Evolutionary conservation across 805 yeast genomes (phyloP).

Genomic region (Candida quercuum): DNA sequence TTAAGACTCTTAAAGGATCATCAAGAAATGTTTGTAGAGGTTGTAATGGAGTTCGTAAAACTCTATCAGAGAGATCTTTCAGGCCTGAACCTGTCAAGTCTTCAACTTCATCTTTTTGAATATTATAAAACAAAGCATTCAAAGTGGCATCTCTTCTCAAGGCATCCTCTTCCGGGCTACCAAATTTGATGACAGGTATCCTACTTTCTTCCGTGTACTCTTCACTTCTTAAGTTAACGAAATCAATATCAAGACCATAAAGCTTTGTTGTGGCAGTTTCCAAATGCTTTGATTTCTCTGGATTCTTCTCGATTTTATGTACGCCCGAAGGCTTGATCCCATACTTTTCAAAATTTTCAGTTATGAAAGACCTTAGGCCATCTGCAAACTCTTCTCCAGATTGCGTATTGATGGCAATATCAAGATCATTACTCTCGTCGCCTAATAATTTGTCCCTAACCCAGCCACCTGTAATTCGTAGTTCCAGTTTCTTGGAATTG

Average conservation of each 20-base stretch:
- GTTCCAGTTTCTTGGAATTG: conserved; percentile 32
- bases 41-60: conserved; percentile 81
- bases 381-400: conserved; percentile 86
- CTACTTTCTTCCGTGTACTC: conserved; percentile 78
- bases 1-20: conserved; percentile 86
- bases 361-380: conserved; percentile 48
- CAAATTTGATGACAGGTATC: conserved; percentile 78
- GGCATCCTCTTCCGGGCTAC: conserved; percentile 92
- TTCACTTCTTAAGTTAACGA: conserved; percentile 87
- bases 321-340: conserved; percentile 36
- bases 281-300: conserved; percentile 91
- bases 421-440: conserved; percentile 76
- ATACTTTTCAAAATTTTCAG: conserved; percentile 26
- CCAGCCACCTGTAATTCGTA: conserved; percentile 97
- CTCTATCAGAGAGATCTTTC: conserved; percentile 60
- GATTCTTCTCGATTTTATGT: conserved; percentile 86
- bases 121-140: conserved; percentile 86
- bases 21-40: conserved; percentile 85
- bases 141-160: conserved; percentile 91
- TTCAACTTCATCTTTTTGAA: conserved; percentile 63
- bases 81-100: conserved; percentile 81
- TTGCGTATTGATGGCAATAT: conserved; percentile 79
- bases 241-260: conserved; percentile 82
- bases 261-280: conserved; percentile 94
- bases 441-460: conserved; percentile 92